Evolutionary conservation across 176 grass and related monocot genomes (phyloP), one percentile per base, ranked within the genome.

Genomic region (Themeda triandra): DNA sequence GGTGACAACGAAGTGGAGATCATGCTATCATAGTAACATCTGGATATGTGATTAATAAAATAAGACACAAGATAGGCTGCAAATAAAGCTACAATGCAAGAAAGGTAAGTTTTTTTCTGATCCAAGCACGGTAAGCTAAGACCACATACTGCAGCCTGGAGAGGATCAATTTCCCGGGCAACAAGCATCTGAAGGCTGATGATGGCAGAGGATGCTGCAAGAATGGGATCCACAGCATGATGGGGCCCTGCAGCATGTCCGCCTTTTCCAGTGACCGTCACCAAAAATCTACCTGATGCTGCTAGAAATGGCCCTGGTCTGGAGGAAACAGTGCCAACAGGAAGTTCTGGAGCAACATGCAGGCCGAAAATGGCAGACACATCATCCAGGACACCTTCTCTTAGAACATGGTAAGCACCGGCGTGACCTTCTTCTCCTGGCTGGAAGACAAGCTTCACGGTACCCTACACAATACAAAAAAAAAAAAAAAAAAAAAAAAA

Each of bases 171-270:
- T 82, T 96, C 91, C 17, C 86, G 66, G 2, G 94, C 84, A 35
- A 96, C 74, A 1, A 96, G 69, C 36, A 89, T 81, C 67, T 96
- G 94, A 64, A 93, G 87, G 18, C 80, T 83, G 60, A 93, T 27
- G 33, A 96, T 65, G 23, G 86, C 77, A 83, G 88, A 81, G 2
- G 88, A 87, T 70, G 91, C 85, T 6, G 86, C 68, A 19, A 91
- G 27, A 21, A 96, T 64, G 10, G 94, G 94, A 36, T 96, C 94
- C 6, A 91, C 48, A 8, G 86, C 44, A 29, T 27, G 4, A 7
- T 96, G 91, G 0, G 94, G 91, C 14, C 28, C 48, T 53, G 94
- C 91, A 18, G 83, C 94, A 27, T 96, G 94, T 10, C 94, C 91
- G 0, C 86, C 90, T 82, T 74, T 82, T 27, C 90, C 90, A 25